These are phyloP conservation scores for Macrotyloma uniflorum DNA, from an alignment of 306 rosid genomes.

Conservation along the genomic window DNA sequence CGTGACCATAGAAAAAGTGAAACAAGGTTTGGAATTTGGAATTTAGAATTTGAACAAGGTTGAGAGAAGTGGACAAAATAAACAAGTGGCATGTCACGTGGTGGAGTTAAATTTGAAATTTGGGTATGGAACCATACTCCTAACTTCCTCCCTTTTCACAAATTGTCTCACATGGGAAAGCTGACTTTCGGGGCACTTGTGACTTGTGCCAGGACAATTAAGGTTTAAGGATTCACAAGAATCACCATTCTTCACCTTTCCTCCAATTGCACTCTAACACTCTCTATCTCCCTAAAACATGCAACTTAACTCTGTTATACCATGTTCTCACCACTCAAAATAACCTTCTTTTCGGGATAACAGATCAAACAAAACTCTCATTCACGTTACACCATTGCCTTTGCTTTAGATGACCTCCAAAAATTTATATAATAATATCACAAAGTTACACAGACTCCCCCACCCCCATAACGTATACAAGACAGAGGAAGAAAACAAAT, in stretches of 20 bases:
- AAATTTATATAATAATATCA: too few relatives aligned
- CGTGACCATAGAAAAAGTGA: too few relatives aligned
- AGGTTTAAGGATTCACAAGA: neutral
- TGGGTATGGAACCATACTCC: neutral
- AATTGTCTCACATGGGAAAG: conserved; percentile 11
- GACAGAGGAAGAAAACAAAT: too few relatives aligned
- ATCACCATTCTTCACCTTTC: neutral
- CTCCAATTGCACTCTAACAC: neutral
- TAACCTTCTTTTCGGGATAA: neutral
- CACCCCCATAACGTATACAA: too few relatives aligned
- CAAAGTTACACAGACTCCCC: too few relatives aligned
- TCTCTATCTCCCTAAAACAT: neutral
- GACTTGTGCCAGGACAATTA: neutral
- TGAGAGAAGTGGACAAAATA: neutral
- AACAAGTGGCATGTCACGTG: conserved; percentile 1
- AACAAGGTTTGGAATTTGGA: neutral
- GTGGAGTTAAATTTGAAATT: neutral
- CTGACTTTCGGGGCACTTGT: conserved; percentile 20
- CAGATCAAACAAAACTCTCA: neutral
- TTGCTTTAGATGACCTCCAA: neutral
- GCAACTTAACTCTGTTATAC: neutral
- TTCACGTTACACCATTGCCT: neutral
- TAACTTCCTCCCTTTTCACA: neutral
- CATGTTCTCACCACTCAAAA: neutral
- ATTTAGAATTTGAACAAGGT: too few relatives aligned